Conservation (phyloP, 176 grass and related monocot genomes). For the Zea mays region DNA sequence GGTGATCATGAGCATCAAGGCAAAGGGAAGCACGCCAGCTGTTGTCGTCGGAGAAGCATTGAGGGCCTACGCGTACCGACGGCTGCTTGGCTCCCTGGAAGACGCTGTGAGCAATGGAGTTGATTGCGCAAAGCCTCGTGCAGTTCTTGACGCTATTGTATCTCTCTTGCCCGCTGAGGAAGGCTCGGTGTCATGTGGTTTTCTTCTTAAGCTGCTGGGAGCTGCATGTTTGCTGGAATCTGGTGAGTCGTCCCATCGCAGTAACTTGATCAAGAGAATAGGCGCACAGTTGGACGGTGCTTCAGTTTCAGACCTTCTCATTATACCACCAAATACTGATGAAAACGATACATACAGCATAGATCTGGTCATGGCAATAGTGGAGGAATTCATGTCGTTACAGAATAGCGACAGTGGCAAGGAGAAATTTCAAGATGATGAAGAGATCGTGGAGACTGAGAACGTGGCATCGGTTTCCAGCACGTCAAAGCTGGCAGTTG, state of each 20-base stretch:
- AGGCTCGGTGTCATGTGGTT: constrained; percentile 75
- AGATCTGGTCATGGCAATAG: constrained; percentile 61
- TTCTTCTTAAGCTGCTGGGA: constrained; percentile 83
- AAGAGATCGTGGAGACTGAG: constrained; percentile 71
- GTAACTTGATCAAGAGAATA: constrained; percentile 65
- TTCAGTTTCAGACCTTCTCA: constrained; percentile 77
- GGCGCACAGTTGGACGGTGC: constrained; percentile 79
- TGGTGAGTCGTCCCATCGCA: constrained; percentile 43
- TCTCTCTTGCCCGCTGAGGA: constrained; percentile 61
- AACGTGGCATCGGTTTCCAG: constrained; percentile 51
- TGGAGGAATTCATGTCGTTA: constrained; percentile 62
- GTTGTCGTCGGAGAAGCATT: constrained; percentile 81
- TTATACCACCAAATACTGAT: constrained; percentile 49
- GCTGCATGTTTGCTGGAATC: constrained; percentile 72
- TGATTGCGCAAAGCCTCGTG: constrained; percentile 50
- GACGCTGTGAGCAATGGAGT: constrained; percentile 50
- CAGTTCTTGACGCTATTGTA: constrained; percentile 65
- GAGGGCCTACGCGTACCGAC: constrained; percentile 74
- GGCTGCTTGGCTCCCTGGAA: constrained; percentile 64
- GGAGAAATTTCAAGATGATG: constrained; percentile 37
- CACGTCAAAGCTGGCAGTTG: constrained; percentile 55
- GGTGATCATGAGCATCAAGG: constrained; percentile 61
- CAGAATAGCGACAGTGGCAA: constrained; percentile 41
- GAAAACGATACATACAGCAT: constrained; percentile 54
- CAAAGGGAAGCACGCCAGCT: constrained; percentile 51